Evolutionary conservation across 495 filamentous ascomycete genomes (phyloP), one percentile per base, ranked within the genome.

Genomic region (Aspergillus nanangensis): DNA sequence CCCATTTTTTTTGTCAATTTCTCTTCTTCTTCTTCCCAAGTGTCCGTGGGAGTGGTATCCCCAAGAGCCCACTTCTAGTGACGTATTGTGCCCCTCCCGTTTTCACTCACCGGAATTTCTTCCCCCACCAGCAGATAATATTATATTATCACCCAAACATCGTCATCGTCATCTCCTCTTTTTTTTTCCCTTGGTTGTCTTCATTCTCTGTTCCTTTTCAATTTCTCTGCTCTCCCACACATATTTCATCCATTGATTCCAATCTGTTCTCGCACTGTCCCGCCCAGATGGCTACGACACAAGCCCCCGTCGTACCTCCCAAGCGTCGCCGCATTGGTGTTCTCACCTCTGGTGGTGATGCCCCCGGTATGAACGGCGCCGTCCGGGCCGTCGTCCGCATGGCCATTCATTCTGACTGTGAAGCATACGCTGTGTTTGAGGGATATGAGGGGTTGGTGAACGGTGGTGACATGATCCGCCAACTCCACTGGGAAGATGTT

Each of bases 281-380:
- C 24, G 41, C 44, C 51, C 48, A 42, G 44, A 72, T 72, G 67
- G 61, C 66, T 40, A 41, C 67, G 37, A 29, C 48, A 34, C 59
- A 65, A 25, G 47, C 57, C 31, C 62, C 68, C 50, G 55, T 62
- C 37, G 45, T 66, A 8, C 69, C 66, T 9, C 52, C 71, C 37
- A 77, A 75, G 57, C 84, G 82, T 61, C 90, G 92, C 71, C 82
- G 84, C 53, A 94, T 99, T 58, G 94, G 81, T 38, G 84, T 97
- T 48, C 88, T 99, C 84, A 99, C 94, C 50, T 93, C 87, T 50
- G 94, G 94, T 52, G 94, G 94, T 55, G 94, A 99, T 74, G 89
- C 92, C 31, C 93, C 94, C 4, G 94, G 94, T 55, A 99, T 99
- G 94, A 97, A 95, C 64, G 90, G 86, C 35, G 88, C 87, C 18